These are phyloP conservation scores for Scheffersomyces quercinus DNA, from an alignment of 1,139 yeast species.

Conservation along the genomic window DNA sequence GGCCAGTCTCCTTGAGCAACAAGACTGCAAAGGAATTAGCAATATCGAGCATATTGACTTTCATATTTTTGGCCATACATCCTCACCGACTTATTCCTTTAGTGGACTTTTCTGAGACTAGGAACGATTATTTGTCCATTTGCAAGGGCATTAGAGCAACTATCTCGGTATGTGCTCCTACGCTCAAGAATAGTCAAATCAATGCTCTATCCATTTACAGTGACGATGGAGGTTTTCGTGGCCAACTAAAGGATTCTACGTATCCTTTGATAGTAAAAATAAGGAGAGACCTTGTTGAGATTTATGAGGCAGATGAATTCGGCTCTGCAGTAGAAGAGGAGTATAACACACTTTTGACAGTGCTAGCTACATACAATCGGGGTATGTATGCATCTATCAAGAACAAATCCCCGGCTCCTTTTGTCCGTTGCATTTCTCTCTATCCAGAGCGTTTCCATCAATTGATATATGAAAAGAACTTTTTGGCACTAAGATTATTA, in stretches of 20 bases:
- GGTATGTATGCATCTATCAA: constrained; percentile 14
- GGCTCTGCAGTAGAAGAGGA: constrained; percentile 10
- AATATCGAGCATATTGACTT: constrained; percentile 24
- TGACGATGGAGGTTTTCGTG: neutral
- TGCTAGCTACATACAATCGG: constrained; percentile 14
- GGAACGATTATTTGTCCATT: constrained; percentile 21
- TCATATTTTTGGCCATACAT: constrained; percentile 31
- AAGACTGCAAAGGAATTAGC: constrained; percentile 21
- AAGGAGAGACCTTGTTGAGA: constrained; percentile 9
- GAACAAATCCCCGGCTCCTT: constrained; percentile 26
- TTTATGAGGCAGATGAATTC: constrained; percentile 6
- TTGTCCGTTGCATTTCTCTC: constrained; percentile 29
- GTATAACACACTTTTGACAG: constrained; percentile 2
- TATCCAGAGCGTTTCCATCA: constrained; percentile 17
- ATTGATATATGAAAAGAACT: constrained; percentile 20
- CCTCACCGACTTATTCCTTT: constrained; percentile 32
- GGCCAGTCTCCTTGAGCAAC: constrained; percentile 7
- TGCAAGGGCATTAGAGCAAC: constrained; percentile 19
- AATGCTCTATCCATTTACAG: neutral
- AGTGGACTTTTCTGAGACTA: constrained; percentile 19
- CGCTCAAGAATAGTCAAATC: constrained; percentile 5
- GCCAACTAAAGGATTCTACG: constrained; percentile 3
- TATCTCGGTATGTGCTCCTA: constrained; percentile 2
- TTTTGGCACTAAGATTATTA: constrained; percentile 26
- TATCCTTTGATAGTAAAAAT: constrained; percentile 21